Percentiles rank a stretch among this genome's conserved stretches.
Conservation (phyloP, 495 filamentous ascomycete genomes). For the Tuber umbilicatum region DNA sequence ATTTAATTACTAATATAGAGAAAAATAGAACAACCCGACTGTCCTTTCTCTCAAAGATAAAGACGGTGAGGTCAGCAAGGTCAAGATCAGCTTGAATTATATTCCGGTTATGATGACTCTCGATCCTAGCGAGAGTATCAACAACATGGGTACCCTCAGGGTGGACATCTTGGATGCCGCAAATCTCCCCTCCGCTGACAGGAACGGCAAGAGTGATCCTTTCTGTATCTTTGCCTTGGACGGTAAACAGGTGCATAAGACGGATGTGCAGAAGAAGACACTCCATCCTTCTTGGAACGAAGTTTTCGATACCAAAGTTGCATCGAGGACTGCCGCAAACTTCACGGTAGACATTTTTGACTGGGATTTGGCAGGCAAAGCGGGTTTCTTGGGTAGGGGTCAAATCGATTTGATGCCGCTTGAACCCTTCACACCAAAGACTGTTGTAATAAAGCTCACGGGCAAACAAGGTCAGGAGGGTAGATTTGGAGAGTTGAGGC, state of each 20-base stretch:
- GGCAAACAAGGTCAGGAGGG: constrained; percentile 88
- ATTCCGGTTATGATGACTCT: constrained; percentile 89
- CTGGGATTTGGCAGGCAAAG: constrained; percentile 86
- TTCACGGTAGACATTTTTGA: constrained; percentile 83
- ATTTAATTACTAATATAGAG: constrained; percentile 18
- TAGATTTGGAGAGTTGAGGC: constrained; percentile 73
- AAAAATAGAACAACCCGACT: constrained; percentile 72
- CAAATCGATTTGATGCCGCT: constrained; percentile 72
- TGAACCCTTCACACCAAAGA: constrained; percentile 74
- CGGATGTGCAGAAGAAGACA: constrained; percentile 92
- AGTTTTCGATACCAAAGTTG: constrained; percentile 75
- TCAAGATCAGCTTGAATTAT: constrained; percentile 89
- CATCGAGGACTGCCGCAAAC: constrained; percentile 74
- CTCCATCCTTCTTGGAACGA: constrained; percentile 94
- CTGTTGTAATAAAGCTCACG: constrained; percentile 66
- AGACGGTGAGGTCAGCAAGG: constrained; percentile 66
- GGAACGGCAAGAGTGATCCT: constrained; percentile 93
- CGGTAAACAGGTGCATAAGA: constrained; percentile 81
- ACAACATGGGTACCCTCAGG: constrained; percentile 90
- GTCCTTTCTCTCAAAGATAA: constrained; percentile 67
- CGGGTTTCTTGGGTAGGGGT: constrained; percentile 72
- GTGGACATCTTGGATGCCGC: constrained; percentile 84
- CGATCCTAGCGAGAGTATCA: constrained; percentile 91
- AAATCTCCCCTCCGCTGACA: constrained; percentile 83
- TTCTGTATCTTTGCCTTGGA: constrained; percentile 92